phyloP scores from a whole-genome alignment of 1,139 yeast genomes.

The Waltiozyma sp. region DNA sequence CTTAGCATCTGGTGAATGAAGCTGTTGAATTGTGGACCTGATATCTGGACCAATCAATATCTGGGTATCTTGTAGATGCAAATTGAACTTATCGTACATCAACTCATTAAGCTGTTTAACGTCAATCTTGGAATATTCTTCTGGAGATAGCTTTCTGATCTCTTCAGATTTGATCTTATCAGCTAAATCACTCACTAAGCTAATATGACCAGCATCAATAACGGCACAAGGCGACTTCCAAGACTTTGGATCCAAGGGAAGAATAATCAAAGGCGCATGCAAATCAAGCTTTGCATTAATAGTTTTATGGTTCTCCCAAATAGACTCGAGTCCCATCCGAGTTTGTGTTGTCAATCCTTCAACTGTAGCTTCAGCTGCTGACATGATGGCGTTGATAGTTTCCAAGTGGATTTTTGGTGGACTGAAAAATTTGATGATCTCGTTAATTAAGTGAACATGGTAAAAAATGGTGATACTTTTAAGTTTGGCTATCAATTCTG shows the following conservation, averaged over 20 bases:
- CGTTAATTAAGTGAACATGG: slow-evolving; percentile 72
- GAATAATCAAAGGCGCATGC: slow-evolving; percentile 86
- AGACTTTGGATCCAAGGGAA: slow-evolving; percentile 73
- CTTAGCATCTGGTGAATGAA: slow-evolving; percentile 35
- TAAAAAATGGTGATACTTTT: slow-evolving; percentile 86
- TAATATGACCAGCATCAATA: slow-evolving; percentile 92
- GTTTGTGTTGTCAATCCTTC: slow-evolving; percentile 88
- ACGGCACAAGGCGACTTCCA: slow-evolving; percentile 85
- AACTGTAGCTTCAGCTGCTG: slow-evolving; percentile 91
- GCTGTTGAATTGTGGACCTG: slow-evolving; percentile 60
- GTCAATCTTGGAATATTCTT: slow-evolving; percentile 60
- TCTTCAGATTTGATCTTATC: slow-evolving; percentile 60
- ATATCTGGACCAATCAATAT: slow-evolving; percentile 78
- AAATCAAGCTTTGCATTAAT: slow-evolving; percentile 74
- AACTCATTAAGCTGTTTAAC: slow-evolving; percentile 61
- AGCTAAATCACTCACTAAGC: slow-evolving; percentile 71
- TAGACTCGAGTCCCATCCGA: slow-evolving; percentile 84
- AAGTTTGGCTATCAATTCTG: slow-evolving; percentile 60
- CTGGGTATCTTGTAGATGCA: slow-evolving; percentile 78
- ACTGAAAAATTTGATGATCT: slow-evolving; percentile 60
- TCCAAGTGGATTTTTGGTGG: slow-evolving; percentile 84
- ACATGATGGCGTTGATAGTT: slow-evolving; percentile 84
- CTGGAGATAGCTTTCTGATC: slow-evolving; percentile 53
- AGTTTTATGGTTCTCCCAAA: slow-evolving; percentile 89
- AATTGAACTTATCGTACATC: slow-evolving; percentile 81